Evolutionary conservation across 257 asterid species (phyloP), one percentile per base, ranked within the genome.

Genomic region (Solanum pimpinellifolium): DNA sequence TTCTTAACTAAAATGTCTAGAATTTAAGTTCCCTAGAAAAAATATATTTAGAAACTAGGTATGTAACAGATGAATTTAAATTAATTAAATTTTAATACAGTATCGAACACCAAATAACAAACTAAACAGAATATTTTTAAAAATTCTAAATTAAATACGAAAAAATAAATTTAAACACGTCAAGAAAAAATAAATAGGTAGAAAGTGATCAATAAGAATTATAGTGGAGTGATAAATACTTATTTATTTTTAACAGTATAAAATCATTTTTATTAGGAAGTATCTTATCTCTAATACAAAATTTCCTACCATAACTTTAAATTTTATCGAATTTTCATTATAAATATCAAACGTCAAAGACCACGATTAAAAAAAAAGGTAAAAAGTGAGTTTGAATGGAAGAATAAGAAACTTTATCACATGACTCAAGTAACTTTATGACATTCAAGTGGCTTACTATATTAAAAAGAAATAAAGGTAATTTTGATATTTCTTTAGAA

Each of bases 201-300:
- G 20, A 18, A 18, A 6, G 62, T 6, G 62, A 52, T 0, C n/a
- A 56, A 56, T 1, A 18, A 56, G 0, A 1, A 18, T 56, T 56
- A 2, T 56, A 10, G 8, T 56, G 0, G 0, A 56, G n/a, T 56
- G 65, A 1, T 56, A 56, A 56, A 2, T 56, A 56, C 1, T 18
- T 3, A 1, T 56, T 56, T 4, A 56, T 18, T 4, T 56, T 56
- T 56, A 1, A 56, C 11, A 0, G 0, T 56, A 6, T 1, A 1
- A 0, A 56, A 10, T 18, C 25, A 56, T 20, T 10, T 56, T 1
- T 56, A 0, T 56, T 18, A 5, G 1, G 0, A 20, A 56, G 21
- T 2, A 0, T 0, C 8, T 20, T 56, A 56, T n/a, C n/a, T 7
- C 4, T 4, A 20, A 7, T 56, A 2, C 3, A 6, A 20, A 1